A percentile compares a stretch with the other conserved stretches of the same genome.
These are phyloP conservation scores for Aspergillus pseudonomiae DNA, from an alignment of 2,329 filamentous ascomycete genomes.

Conservation along the genomic window DNA sequence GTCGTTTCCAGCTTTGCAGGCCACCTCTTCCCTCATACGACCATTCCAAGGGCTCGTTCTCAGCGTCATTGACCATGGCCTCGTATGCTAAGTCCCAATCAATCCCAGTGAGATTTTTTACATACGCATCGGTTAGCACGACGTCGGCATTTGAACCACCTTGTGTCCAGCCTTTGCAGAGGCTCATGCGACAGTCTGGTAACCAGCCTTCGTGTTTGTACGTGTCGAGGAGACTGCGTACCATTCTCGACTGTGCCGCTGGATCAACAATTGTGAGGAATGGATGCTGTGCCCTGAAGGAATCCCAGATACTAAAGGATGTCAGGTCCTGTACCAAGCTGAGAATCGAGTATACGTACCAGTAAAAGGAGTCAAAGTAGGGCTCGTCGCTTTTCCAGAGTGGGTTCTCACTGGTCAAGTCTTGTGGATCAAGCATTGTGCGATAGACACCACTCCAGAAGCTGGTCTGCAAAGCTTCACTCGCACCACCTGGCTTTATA, in stretches of 20 bases:
- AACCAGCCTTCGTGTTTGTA: constrained; percentile 71
- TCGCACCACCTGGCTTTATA: background rate
- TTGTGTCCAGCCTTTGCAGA: constrained; percentile 73
- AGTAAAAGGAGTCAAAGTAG: constrained; percentile 76
- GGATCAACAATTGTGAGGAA: constrained; percentile 71
- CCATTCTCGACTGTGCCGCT: constrained; percentile 62
- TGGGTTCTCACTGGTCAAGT: constrained; percentile 73
- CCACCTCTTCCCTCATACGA: constrained; percentile 70
- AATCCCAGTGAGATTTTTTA: constrained; percentile 68
- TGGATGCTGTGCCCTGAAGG: constrained; percentile 68
- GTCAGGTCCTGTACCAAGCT: background rate
- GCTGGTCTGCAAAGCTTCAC: constrained; percentile 50
- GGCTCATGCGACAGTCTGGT: constrained; percentile 73
- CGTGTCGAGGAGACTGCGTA: constrained; percentile 70
- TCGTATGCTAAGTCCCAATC: constrained; percentile 70
- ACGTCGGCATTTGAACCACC: constrained; percentile 74
- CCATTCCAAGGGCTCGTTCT: constrained; percentile 72
- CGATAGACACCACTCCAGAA: constrained; percentile 73
- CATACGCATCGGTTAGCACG: constrained; percentile 67
- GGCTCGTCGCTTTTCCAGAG: constrained; percentile 66
- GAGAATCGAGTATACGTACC: constrained; percentile 39
- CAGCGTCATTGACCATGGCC: constrained; percentile 70
- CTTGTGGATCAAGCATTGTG: constrained; percentile 71
- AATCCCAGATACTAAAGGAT: constrained; percentile 62
- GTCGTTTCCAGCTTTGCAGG: constrained; percentile 68